Base-by-base conservation (phyloP, 176 grass and related monocot genomes). In the Ananas comosus region DNA sequence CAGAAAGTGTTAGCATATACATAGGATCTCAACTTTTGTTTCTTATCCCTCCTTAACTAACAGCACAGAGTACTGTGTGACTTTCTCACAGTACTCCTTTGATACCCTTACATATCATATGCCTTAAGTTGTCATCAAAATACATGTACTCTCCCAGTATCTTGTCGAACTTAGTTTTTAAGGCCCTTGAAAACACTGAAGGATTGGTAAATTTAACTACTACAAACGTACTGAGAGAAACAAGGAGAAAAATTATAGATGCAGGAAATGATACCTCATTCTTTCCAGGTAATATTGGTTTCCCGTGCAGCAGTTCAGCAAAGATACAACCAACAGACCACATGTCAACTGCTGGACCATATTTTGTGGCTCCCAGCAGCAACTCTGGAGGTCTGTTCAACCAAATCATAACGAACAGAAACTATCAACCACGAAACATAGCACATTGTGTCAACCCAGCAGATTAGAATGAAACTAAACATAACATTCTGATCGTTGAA, bases 301-400 rank as follows among this genome's bases (percentile, higher is more conserved):
- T 96, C 76, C 88, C 86, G 80, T 85, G 73, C 22, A 96, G 81
- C 65, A 96, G 86, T 80, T 96, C 92, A 24, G 88, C 92, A 82
- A 96, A 89, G 73, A 96, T 91, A 70, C 92, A 96, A 89, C 92
- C 92, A 48, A 96, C 92, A 25, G 92, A 96, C 92, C 92, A 96
- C 88, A 96, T 96, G 74, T 96, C 92, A 72, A 96, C 88, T 48
- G 86, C 81, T 51, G 92, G 86, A 68, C 92, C 88, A 68, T 96
- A 96, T 65, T 83, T 83, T 57, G 86, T 89, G 76, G 85, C 86
- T 80, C 92, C 92, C 28, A 96, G 73, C 47, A 96, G 74, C 59
- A 91, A 69, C 65, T 96, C 88, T 80, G 92, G 92, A 66, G 92
- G 92, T 72, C 92, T 96, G 82, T 72, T 80, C 61, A 76, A 70